phyloP scores from a whole-genome alignment of 2,329 filamentous ascomycete genomes.

The Coniochaeta sp. region DNA sequence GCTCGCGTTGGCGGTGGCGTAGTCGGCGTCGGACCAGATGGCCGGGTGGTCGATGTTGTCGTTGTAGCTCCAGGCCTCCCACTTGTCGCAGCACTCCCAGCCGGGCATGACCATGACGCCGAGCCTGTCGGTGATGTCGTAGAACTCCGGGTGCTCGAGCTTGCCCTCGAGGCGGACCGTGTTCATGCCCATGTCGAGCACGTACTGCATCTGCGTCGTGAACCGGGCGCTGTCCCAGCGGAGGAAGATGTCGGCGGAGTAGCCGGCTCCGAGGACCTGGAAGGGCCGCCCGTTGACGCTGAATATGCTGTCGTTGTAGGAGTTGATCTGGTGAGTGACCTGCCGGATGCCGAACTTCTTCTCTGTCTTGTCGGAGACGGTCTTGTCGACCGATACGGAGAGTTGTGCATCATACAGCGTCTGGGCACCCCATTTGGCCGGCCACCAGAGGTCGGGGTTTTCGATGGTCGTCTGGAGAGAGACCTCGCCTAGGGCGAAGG shows the following conservation, averaged over 20 bases:
- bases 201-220: conserved; percentile 39
- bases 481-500: conserved; percentile 28
- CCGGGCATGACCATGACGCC: conserved; percentile 56
- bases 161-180: conserved; percentile 58
- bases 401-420: conserved; percentile 23
- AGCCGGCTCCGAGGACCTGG: conserved; percentile 53
- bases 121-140: conserved; percentile 48
- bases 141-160: conserved; percentile 54
- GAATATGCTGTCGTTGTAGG: conserved; percentile 46
- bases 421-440: conserved; percentile 47
- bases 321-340: conserved; percentile 43
- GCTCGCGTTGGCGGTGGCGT: conserved; percentile 41
- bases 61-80: conserved; percentile 58
- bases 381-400: conserved; percentile 14
- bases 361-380: conserved; percentile 22
- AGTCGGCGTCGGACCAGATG: conserved; percentile 45
- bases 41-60: conserved; percentile 33
- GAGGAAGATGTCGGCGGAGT: conserved; percentile 53
- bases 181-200: conserved; percentile 55
- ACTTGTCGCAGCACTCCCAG: conserved; percentile 63
- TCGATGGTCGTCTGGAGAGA: conserved; percentile 27
- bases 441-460: conserved; percentile 52
- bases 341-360: conserved; percentile 44
- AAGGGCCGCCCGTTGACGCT: conserved; percentile 49
- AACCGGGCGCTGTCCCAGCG: conserved; percentile 45